Percentiles rank a stretch among this genome's conserved stretches.
These are phyloP conservation scores for Colletotrichum sp. DNA, from an alignment of 2,329 filamentous ascomycete species.

Conservation along the genomic window DNA sequence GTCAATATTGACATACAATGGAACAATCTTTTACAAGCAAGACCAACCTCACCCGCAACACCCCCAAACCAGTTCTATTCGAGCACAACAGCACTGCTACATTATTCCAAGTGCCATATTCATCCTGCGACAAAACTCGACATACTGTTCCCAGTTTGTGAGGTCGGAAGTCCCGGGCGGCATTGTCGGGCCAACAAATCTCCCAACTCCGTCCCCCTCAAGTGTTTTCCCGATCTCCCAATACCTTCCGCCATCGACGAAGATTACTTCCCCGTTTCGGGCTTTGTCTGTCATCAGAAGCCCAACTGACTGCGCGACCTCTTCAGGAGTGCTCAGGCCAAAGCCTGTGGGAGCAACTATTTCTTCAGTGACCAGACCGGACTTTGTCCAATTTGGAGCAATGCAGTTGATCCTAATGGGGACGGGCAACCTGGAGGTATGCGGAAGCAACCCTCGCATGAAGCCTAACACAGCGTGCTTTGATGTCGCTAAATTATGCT, in stretches of 20 bases:
- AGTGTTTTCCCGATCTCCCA: neutral
- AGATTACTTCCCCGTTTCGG: neutral
- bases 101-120: neutral
- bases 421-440: neutral
- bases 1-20: neutral
- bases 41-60: too few species aligned
- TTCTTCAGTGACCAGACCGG: neutral
- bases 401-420: neutral
- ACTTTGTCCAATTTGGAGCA: neutral
- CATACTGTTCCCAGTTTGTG: neutral
- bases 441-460: neutral
- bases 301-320: neutral
- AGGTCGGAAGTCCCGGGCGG: neutral
- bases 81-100: neutral
- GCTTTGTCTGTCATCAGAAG: neutral
- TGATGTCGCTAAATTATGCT: neutral
- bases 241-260: neutral
- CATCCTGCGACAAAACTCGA: neutral
- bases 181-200: neutral
- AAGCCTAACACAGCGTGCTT: neutral
- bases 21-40: neutral
- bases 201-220: neutral
- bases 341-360: neutral
- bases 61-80: too few species aligned
- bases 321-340: neutral